Evolutionary conservation across 1,139 yeast genomes (phyloP).

Genomic region (Suhomyces yuchorum): DNA sequence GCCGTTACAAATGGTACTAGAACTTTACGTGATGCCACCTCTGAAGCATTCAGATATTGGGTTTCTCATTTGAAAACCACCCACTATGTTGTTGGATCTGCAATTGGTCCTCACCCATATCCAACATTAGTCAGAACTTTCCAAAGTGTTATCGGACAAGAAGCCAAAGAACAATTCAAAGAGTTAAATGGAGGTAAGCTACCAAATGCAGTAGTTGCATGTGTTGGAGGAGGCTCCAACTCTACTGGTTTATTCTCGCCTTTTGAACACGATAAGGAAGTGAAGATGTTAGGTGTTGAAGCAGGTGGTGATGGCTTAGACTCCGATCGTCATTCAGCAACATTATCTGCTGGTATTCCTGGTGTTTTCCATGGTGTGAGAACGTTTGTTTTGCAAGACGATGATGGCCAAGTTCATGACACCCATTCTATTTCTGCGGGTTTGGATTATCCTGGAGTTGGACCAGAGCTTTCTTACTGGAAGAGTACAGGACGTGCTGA

Average conservation of each 20-base stretch:
- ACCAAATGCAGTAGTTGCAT: conserved; percentile 94
- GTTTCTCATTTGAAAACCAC: conserved; percentile 83
- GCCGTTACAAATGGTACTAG: conserved; percentile 94
- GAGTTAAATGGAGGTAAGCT: conserved; percentile 75
- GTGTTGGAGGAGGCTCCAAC: conserved; percentile 99
- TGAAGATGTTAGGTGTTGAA: conserved; percentile 88
- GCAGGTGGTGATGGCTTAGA: conserved; percentile 98
- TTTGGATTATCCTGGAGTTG: conserved; percentile 98
- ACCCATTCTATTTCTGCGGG: conserved; percentile 99
- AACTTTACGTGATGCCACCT: conserved; percentile 95
- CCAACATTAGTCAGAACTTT: conserved; percentile 97
- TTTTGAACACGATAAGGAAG: conserved; percentile 77
- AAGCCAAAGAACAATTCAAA: conserved; percentile 88
- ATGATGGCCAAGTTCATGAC: conserved; percentile 95
- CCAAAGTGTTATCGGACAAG: conserved; percentile 96
- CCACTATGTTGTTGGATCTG: conserved; percentile 95
- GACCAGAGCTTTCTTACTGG: conserved; percentile 97
- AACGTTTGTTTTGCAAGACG: conserved; percentile 87
- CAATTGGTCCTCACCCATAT: conserved; percentile 99
- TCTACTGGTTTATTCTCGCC: conserved; percentile 96
- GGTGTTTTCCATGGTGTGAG: conserved; percentile 99
- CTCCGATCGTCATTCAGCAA: conserved; percentile 86
- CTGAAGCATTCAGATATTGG: conserved; percentile 96
- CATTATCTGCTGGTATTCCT: conserved; percentile 86
- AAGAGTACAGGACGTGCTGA: conserved; percentile 90